These are phyloP conservation scores for Chrysochromulina tobinii DNA, from an alignment of 78 protist species.

Conservation along the genomic window DNA sequence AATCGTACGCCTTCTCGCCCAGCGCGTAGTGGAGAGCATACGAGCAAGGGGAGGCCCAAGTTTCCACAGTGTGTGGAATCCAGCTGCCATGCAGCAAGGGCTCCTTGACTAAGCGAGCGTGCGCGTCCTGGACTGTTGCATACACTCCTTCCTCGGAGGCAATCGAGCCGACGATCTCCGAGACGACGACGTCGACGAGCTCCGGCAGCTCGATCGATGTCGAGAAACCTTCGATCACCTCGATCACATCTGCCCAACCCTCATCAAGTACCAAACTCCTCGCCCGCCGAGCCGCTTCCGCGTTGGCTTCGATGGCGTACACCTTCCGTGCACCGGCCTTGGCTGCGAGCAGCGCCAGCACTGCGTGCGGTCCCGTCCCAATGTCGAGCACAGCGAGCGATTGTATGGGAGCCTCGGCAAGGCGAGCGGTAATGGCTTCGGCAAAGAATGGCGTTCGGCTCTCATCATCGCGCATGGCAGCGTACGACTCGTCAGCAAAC, in stretches of 20 bases:
- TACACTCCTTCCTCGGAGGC: conserved; percentile 18
- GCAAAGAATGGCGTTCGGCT: not conserved
- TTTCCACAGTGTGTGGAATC: not conserved
- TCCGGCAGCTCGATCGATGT: not conserved
- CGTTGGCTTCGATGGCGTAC: conserved; percentile 34
- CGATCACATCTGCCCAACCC: not conserved
- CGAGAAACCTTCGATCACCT: conserved; percentile 20
- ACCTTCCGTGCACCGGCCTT: conserved; percentile 31
- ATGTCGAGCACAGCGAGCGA: conserved; percentile 4
- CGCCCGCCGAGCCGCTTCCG: conserved; percentile 19
- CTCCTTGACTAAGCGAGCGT: not conserved
- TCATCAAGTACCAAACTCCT: not conserved
- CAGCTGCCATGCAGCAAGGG: not conserved
- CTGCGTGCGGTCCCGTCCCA: conserved; percentile 44
- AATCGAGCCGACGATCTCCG: conserved; percentile 30
- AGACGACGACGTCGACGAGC: not conserved
- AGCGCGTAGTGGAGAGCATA: not conserved
- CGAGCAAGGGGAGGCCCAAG: not conserved
- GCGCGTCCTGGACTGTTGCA: conserved; percentile 31
- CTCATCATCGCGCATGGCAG: not conserved
- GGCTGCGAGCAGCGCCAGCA: conserved; percentile 35
- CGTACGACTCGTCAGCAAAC: not conserved
- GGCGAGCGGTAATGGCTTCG: not conserved
- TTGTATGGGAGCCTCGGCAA: not conserved
- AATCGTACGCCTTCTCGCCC: not conserved